Evolutionary conservation across 2,329 filamentous ascomycete species (phyloP).

Genomic region (Paecilomyces sp.): DNA sequence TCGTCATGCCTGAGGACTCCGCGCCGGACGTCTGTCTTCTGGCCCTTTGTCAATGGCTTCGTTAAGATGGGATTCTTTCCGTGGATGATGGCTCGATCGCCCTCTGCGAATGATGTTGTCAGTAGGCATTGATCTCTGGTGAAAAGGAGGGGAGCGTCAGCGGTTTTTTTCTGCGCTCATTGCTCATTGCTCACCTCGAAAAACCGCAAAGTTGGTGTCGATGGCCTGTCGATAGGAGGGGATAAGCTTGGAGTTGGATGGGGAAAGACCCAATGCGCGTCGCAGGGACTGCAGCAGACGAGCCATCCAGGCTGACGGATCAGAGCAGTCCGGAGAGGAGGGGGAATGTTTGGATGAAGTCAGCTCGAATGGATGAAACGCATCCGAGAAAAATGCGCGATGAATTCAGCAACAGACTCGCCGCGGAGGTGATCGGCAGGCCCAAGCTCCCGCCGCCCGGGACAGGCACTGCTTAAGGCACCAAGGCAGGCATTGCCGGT

Average conservation of each 20-base stretch:
- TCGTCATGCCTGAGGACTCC: conserved; percentile 40
- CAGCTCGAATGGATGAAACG: neutral
- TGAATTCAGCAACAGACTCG: neutral
- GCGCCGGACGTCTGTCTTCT: conserved; percentile 26
- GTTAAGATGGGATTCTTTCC: conserved; percentile 33
- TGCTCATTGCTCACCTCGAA: conserved; percentile 22
- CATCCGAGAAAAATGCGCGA: too few relatives aligned
- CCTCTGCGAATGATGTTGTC: conserved; percentile 23
- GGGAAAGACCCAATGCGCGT: conserved; percentile 19
- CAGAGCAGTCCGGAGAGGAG: neutral
- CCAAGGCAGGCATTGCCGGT: too few relatives aligned
- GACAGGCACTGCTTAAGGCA: too few relatives aligned
- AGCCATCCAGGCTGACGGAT: conserved; percentile 19
- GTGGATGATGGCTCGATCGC: conserved; percentile 36
- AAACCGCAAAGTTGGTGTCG: conserved; percentile 31
- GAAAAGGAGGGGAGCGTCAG: neutral
- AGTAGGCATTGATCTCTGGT: neutral
- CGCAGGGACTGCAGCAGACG: conserved; percentile 26
- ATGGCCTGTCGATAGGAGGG: conserved; percentile 19
- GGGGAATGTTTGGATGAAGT: neutral
- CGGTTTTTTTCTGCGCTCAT: neutral
- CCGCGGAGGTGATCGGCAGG: neutral
- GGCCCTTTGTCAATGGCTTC: conserved; percentile 32
- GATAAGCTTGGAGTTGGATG: conserved; percentile 6
- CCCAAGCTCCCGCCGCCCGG: neutral